Conservation (phyloP, 495 filamentous ascomycete species). For the Aspergillus carlsbadensis region DNA sequence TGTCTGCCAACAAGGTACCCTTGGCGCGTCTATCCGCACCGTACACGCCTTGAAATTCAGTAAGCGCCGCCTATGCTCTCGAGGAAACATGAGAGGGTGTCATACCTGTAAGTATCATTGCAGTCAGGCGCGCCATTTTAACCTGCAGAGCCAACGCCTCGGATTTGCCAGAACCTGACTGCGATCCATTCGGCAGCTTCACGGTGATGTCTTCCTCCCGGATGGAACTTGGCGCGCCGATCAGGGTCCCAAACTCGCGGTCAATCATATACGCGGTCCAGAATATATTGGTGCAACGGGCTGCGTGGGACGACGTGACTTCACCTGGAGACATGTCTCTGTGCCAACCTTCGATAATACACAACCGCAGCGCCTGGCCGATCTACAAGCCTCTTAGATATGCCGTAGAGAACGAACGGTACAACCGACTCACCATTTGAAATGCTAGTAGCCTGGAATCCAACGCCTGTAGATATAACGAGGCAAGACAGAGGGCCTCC, state of each 20-base stretch:
- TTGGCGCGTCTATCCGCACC: constrained; percentile 28
- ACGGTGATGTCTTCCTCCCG: constrained; percentile 41
- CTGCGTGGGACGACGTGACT: constrained; percentile 23
- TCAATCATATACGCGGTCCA: constrained; percentile 44
- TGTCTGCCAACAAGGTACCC: constrained; percentile 27
- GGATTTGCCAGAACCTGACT: constrained; percentile 20
- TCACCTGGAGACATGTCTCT: constrained; percentile 30
- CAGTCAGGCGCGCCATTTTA: constrained; percentile 28
- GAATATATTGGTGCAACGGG: constrained; percentile 35
- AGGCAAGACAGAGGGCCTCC: too few species aligned
- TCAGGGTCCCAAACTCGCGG: constrained; percentile 35
- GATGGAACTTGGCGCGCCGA: constrained; percentile 37
- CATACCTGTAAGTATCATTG: constrained; percentile 31
- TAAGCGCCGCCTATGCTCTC: background rate
- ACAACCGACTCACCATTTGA: too few species aligned
- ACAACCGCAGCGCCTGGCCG: constrained; percentile 37
- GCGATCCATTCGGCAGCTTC: constrained; percentile 7
- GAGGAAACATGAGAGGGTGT: background rate
- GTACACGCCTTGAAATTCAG: constrained; percentile 25
- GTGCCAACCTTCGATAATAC: constrained; percentile 38
- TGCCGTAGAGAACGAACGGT: too few species aligned
- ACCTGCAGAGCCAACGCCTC: constrained; percentile 32
- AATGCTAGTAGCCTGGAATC: too few species aligned
- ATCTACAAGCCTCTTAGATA: constrained; percentile 17
- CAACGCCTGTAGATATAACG: too few species aligned